Evolutionary conservation across 1,139 yeast species (phyloP), one percentile per base, ranked within the genome.

Genomic region (Kodamaea fungicola): DNA sequence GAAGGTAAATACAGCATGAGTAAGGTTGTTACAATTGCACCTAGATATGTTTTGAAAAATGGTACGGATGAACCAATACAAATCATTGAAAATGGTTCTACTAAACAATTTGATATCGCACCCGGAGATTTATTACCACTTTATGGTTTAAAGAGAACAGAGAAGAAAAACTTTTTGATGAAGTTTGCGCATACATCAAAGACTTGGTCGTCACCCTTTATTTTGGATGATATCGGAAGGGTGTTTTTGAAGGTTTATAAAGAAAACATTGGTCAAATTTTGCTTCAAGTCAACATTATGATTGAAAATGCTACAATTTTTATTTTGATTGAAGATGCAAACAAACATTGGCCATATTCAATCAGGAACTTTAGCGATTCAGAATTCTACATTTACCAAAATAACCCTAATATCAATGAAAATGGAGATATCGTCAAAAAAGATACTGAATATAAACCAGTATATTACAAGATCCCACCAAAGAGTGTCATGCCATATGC

Each of bases 401-500:
- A 85, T 28, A 84, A 89, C 60, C 96, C 97, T 0, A 77, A 80
- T 47, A 65, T 84, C 30, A 83, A 84, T 51, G 86, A 78, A 33
- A 78, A 81, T 47, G 95, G 92, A 7, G 86, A 79, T 41, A 67
- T 69, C 31, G 64, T 76, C 37, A 65, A 68, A 47, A 44, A 68
- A 51, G 63, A 69, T 40, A 67, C 62, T 6, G 67, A 66, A n/a
- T 85, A 80, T 55, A 80, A 80, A 45, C 94, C 94, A 2, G 71
- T 88, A 19, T 80, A 74, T 51, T 92, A 90, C 55, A 76, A 78
- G 41, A 73, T 90, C 19, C 97, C 97, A 0, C 80, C 95, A 1
- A 81, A 79, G 55, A 87, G 96, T 64, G 95, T 88, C 2, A 94
- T 94, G 98, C 97, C 97, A 0, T 94, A 92, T 59, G 89, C 98